Evolutionary conservation across 1,284 basidiomycete genomes (phyloP).

Genomic region (Ganoderma lingzhi): DNA sequence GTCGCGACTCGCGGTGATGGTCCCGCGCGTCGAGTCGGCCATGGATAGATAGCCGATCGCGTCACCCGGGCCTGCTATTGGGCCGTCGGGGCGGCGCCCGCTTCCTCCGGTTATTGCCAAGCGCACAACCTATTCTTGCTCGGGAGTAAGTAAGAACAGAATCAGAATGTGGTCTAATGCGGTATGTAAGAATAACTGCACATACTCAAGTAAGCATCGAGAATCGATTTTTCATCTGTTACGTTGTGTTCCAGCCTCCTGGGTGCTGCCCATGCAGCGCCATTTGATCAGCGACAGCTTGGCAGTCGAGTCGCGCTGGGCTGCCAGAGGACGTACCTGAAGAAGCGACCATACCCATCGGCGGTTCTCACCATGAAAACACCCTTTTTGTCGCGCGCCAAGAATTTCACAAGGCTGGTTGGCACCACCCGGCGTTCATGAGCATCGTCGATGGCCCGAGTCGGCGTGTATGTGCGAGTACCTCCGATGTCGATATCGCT

Average conservation of each 20-base stretch:
- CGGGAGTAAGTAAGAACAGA: background rate
- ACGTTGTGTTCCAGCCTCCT: background rate
- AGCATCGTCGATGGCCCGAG: background rate
- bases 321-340: constrained; percentile 14
- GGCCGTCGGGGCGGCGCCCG: constrained; percentile 7
- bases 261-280: background rate
- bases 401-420: constrained; percentile 17
- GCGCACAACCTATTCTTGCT: constrained; percentile 12
- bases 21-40: constrained; percentile 5
- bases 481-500: background rate
- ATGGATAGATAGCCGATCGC: constrained; percentile 24
- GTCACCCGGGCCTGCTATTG: constrained; percentile 9
- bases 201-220: background rate
- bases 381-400: constrained; percentile 14
- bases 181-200: background rate
- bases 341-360: background rate
- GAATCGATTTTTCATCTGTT: background rate
- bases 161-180: background rate
- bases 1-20: background rate
- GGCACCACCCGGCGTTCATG: constrained; percentile 19
- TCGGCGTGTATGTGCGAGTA: constrained; percentile 2
- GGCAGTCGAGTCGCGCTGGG: background rate
- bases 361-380: constrained; percentile 7
- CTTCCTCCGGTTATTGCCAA: constrained; percentile 17
- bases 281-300: constrained; percentile 4